A percentile compares a stretch with the other conserved stretches of the same genome.
These are phyloP conservation scores for Cyclocybe aegerita DNA, from an alignment of 768 basidiomycete species.

Conservation along the genomic window DNA sequence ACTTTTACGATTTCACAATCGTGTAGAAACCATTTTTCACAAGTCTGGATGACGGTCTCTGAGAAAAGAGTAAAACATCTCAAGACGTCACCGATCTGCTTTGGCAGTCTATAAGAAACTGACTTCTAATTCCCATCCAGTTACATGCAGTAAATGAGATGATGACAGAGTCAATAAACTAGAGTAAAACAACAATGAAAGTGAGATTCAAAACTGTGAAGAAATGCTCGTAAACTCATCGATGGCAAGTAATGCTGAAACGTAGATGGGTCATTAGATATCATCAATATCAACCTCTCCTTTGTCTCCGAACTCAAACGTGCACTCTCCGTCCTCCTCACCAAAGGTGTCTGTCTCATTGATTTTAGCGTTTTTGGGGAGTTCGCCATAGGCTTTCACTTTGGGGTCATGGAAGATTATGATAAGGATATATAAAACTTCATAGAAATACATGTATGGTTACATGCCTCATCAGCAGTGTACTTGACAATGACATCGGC, in stretches of 20 bases:
- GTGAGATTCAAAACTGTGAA: conserved; percentile 18
- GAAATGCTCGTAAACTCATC: conserved; percentile 17
- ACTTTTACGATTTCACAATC: too few relatives aligned
- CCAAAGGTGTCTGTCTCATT: conserved; percentile 95
- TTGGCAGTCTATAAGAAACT: conserved; percentile 9
- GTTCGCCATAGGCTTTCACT: conserved; percentile 98
- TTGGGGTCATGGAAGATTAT: too few relatives aligned
- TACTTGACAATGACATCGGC: conserved; percentile 99
- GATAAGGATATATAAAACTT: too few relatives aligned
- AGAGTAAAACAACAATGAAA: conserved; percentile 17
- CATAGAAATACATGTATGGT: conserved; percentile 41
- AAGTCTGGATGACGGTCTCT: too few relatives aligned
- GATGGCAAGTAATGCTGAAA: conserved; percentile 8
- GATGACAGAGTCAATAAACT: conserved; percentile 16
- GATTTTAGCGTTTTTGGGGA: conserved; percentile 95
- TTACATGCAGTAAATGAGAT: conserved; percentile 12
- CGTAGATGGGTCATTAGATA: conserved; percentile 50
- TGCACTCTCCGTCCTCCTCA: conserved; percentile 87
- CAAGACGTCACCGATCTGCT: not conserved
- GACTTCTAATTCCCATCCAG: conserved; percentile 11
- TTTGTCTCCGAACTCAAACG: conserved; percentile 88
- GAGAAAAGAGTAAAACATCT: too few relatives aligned
- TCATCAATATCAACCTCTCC: conserved; percentile 90
- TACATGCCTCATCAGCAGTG: conserved; percentile 92
- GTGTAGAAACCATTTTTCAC: too few relatives aligned